These are phyloP conservation scores for Colletotrichum costaricense DNA, from an alignment of 2,329 filamentous ascomycete species.

Conservation along the genomic window DNA sequence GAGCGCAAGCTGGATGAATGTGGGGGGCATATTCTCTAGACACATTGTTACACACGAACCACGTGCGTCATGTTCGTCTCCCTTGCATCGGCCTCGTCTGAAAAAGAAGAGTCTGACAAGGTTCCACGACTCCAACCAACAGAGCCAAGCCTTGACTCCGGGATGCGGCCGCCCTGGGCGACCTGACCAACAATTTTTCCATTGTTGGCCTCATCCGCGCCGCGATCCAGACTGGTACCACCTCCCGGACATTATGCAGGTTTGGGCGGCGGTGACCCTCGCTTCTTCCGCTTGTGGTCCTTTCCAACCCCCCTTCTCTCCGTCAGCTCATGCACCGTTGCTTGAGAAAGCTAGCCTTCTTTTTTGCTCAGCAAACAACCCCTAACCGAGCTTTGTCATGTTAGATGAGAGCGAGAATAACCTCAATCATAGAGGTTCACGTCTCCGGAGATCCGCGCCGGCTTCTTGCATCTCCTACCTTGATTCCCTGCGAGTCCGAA, in stretches of 20 bases:
- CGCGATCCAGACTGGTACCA: neutral
- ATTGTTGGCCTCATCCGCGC: no score
- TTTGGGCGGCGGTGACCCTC: neutral
- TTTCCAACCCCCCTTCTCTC: neutral
- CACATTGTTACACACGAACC: neutral
- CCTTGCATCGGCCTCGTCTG: neutral
- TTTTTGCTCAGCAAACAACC: neutral
- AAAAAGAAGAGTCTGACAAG: neutral
- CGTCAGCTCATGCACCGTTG: neutral
- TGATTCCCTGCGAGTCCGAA: neutral
- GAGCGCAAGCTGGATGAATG: neutral
- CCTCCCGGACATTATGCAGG: neutral
- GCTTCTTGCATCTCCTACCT: neutral
- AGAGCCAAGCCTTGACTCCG: neutral
- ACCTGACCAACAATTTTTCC: no score
- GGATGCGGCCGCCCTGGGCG: neutral
- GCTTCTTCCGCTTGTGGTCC: neutral
- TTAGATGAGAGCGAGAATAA: neutral
- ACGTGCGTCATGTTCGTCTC: neutral
- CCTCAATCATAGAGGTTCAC: neutral
- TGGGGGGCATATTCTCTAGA: neutral
- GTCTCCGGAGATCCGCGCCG: neutral
- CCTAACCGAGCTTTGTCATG: neutral
- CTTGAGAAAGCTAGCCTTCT: neutral
- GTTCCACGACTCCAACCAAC: neutral